Evolutionary conservation across 768 basidiomycete species (phyloP).

Genomic region (Kwoniella newhampshirensis): DNA sequence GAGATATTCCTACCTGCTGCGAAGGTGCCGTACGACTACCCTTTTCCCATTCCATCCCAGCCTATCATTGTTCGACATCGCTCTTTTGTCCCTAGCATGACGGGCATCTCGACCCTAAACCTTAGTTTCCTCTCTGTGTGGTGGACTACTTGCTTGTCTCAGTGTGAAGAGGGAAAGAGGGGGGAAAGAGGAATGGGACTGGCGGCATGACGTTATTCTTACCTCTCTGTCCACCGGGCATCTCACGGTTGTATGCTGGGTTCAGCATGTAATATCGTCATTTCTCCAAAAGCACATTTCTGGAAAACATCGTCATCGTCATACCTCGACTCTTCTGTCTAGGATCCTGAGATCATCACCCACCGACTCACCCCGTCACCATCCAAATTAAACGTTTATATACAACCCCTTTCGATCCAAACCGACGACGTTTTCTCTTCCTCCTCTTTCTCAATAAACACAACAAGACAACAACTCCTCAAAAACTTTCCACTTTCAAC

Average conservation of each 20-base stretch:
- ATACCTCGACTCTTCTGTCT: not conserved
- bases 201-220: too few species aligned
- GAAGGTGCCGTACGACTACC: not conserved
- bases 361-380: too few species aligned
- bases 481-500: not conserved
- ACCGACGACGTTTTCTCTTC: slow-evolving; percentile 1
- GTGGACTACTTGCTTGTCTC: too few species aligned
- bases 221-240: too few species aligned
- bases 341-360: too few species aligned
- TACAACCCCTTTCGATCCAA: not conserved
- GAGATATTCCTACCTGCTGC: too few species aligned
- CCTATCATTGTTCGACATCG: not conserved
- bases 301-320: slow-evolving; percentile 4
- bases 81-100: not conserved
- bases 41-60: not conserved
- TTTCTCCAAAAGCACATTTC: not conserved
- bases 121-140: too few species aligned
- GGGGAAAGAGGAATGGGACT: too few species aligned
- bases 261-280: slow-evolving; percentile 6
- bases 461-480: not conserved
- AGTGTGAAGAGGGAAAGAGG: too few species aligned
- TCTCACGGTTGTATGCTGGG: too few species aligned
- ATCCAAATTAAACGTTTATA: too few species aligned
- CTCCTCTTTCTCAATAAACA: slow-evolving; percentile 3
- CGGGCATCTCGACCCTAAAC: too few species aligned